Evolutionary conservation across 495 filamentous ascomycete genomes (phyloP).

Genomic region (Acidomyces sp.): DNA sequence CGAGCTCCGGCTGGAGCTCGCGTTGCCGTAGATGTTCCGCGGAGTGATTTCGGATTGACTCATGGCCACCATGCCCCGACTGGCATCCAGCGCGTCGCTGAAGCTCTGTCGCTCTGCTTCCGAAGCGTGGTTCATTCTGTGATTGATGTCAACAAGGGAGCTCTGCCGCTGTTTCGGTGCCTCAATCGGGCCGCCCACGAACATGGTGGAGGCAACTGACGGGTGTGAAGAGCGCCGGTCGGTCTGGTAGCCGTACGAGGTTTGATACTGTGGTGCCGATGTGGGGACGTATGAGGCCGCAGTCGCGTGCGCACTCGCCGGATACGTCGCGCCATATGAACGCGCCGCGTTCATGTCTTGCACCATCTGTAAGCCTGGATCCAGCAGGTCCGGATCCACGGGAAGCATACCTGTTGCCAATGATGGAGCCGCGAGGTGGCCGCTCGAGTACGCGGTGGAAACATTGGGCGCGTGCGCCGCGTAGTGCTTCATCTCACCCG

Average conservation of each 20-base stretch:
- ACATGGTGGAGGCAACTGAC: slow-evolving; percentile 55
- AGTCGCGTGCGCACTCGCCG: slow-evolving; percentile 36
- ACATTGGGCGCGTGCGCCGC: slow-evolving; percentile 44
- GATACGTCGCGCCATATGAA: slow-evolving; percentile 23
- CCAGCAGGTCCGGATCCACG: slow-evolving; percentile 30
- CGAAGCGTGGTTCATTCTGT: slow-evolving; percentile 40
- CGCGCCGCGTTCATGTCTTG: slow-evolving; percentile 49
- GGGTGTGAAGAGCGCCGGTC: slow-evolving; percentile 74
- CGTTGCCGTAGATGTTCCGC: slow-evolving; percentile 65
- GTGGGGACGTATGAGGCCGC: slow-evolving; percentile 56
- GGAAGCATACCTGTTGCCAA: slow-evolving; percentile 56
- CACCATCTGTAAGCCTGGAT: slow-evolving; percentile 53
- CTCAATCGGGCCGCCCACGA: slow-evolving; percentile 34
- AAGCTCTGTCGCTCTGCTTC: slow-evolving; percentile 53
- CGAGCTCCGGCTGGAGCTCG: slow-evolving; percentile 54
- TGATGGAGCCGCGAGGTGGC: slow-evolving; percentile 59
- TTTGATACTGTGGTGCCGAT: slow-evolving; percentile 52
- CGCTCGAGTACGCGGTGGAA: slow-evolving; percentile 60
- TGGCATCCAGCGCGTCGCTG: slow-evolving; percentile 76
- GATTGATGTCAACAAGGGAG: slow-evolving; percentile 48
- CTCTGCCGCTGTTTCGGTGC: slow-evolving; percentile 38
- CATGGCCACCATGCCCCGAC: slow-evolving; percentile 85
- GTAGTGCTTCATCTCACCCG: slow-evolving; percentile 41
- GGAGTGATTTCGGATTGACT: slow-evolving; percentile 75
- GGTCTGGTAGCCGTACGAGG: slow-evolving; percentile 46